phyloP scores from a whole-genome alignment of 2,329 filamentous ascomycete genomes.

The Aspergillus carbonarius region DNA sequence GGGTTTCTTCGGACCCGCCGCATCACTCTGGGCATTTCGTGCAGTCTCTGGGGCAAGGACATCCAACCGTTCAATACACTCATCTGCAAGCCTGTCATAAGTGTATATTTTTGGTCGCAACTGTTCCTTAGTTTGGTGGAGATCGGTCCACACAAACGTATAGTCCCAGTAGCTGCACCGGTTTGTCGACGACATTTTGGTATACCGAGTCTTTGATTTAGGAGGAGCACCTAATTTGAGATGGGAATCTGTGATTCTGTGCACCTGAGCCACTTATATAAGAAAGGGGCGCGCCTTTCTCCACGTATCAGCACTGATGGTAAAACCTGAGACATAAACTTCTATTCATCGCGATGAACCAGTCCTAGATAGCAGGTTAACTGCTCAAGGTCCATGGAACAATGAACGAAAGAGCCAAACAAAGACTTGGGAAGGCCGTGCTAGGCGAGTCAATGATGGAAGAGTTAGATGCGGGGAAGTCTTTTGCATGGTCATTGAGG shows the following conservation, averaged over 20 bases:
- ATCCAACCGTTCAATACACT: constrained; percentile 65
- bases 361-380: constrained; percentile 6
- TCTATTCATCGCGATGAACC: neutral
- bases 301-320: too few relatives aligned
- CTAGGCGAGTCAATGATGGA: neutral
- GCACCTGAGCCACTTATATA: neutral
- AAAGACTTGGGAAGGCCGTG: neutral
- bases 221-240: neutral
- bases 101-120: constrained; percentile 60
- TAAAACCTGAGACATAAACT: too few relatives aligned
- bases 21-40: constrained; percentile 1
- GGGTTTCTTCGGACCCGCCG: constrained; percentile 22
- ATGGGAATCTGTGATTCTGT: too few relatives aligned
- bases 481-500: neutral
- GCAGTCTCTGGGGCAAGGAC: constrained; percentile 50
- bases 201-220: neutral
- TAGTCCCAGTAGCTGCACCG: constrained; percentile 57
- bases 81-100: constrained; percentile 68
- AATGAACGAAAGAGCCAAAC: constrained; percentile 7
- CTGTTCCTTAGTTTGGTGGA: constrained; percentile 63
- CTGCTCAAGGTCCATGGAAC: constrained; percentile 13
- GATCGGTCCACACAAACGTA: constrained; percentile 66
- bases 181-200: constrained; percentile 12
- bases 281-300: neutral
- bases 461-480: neutral